Evolutionary conservation across 257 asterid species (phyloP).

Genomic region (Solanum acaule): DNA sequence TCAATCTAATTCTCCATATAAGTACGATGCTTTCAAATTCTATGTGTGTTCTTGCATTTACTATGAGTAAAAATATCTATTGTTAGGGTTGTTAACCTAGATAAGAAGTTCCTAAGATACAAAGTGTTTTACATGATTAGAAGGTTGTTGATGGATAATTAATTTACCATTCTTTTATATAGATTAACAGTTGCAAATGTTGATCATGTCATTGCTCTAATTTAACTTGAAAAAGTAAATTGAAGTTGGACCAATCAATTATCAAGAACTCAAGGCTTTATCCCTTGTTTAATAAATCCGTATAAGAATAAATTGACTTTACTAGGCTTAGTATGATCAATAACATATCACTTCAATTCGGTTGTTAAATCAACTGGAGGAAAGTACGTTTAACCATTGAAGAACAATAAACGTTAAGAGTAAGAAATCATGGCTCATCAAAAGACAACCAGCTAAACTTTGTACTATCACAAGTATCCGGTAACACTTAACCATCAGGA

Average conservation of each 20-base stretch:
- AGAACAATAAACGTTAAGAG: neutral
- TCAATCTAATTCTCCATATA: neutral
- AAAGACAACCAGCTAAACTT: neutral
- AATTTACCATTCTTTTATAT: neutral
- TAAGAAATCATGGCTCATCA: neutral
- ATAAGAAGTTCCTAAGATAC: neutral
- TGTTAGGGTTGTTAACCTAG: neutral
- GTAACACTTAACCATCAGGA: neutral
- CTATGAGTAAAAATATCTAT: neutral
- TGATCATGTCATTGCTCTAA: neutral
- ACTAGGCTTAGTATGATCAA: neutral
- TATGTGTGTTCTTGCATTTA: neutral
- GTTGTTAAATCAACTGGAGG: neutral
- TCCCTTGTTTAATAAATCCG: neutral
- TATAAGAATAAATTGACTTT: neutral
- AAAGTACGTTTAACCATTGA: neutral
- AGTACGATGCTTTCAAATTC: neutral
- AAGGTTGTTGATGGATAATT: neutral
- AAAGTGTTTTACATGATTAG: neutral
- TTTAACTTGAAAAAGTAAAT: neutral
- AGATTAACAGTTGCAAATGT: neutral
- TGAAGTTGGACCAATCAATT: neutral
- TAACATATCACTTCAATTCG: neutral
- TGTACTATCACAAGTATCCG: neutral
- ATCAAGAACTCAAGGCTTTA: neutral